Percentiles rank a stretch among this genome's conserved stretches.
Evolutionary conservation across 805 yeast genomes (phyloP).

Genomic region (Henningerozyma blattae): DNA sequence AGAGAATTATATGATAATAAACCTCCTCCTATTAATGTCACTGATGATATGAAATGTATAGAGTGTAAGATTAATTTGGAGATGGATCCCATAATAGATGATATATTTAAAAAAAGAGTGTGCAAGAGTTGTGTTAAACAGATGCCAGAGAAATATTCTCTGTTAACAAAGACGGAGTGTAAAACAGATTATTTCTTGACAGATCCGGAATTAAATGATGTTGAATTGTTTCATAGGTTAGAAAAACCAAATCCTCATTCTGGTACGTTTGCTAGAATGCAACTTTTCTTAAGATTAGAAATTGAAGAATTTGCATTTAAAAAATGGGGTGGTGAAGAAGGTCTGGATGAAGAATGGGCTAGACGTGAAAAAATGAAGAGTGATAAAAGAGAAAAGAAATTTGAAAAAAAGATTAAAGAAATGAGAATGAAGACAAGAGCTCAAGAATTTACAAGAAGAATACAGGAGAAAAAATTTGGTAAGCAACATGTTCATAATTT

Average conservation of each 20-base stretch:
- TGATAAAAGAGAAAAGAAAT: constrained; percentile 65
- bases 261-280: constrained; percentile 82
- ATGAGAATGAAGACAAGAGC: constrained; percentile 91
- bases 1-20: constrained; percentile 40
- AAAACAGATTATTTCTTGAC: constrained; percentile 84
- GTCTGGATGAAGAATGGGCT: constrained; percentile 86
- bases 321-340: constrained; percentile 90
- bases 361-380: constrained; percentile 63
- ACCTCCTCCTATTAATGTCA: constrained; percentile 63
- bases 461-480: constrained; percentile 48
- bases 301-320: constrained; percentile 88
- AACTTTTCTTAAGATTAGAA: constrained; percentile 76
- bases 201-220: constrained; percentile 81
- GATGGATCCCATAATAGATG: constrained; percentile 57
- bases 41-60: constrained; percentile 65
- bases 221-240: constrained; percentile 52
- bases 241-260: constrained; percentile 95
- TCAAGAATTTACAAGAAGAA: constrained; percentile 66
- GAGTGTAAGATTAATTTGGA: constrained; percentile 72
- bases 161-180: constrained; percentile 92
- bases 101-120: constrained; percentile 63
- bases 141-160: constrained; percentile 77
- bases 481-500: constrained; percentile 66
- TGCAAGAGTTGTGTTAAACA: constrained; percentile 67
- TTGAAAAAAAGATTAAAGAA: constrained; percentile 64